Base-by-base conservation (phyloP, 2,329 filamentous ascomycete genomes). In the Alternaria metachromatica region DNA sequence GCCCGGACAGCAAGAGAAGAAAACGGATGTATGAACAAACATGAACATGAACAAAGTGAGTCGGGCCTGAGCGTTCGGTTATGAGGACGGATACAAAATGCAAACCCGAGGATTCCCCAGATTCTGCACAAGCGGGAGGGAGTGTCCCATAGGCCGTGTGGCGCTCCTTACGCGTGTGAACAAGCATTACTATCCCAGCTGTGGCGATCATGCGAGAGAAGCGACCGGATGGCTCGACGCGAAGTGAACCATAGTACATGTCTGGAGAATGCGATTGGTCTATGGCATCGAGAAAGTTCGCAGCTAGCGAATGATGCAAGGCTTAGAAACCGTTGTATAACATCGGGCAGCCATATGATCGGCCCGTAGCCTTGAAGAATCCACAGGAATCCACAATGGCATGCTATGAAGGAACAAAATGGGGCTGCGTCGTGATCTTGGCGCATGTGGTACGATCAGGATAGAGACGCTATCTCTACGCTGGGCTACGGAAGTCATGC, bases 81-180 rank as follows among this genome's bases (percentile, higher is more conserved):
- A 63, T 59, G 57, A 49, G 57, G 63, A 58, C 43, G 46, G 46
- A 56, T 58, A 44, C 45, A 55, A 44, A 44, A 56, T 58, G 37
- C 45, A 55, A 62, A 61, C 49, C 63, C 63, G 60, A 66, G 46
- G 45, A 65, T 66, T 68, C 72, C 69, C 70, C 65, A 51, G 66
- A 64, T 72, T 72, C 62, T 67, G 58, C 46, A 58, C 57, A 44
- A 58, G 59, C 66, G 67, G 62, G 58, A 66, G 60, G 59, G 51
- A 45, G 55, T 50, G 62, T 62, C 61, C 65, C 66, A 63, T 62
- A 23, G 48, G 53, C 53, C 60, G 66, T 62, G 51, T 63, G 65
- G 60, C 55, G 60, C 51, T 58, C 68, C 68, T 51, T 64, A 63
- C 41, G 55, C 28, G 43, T 69, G 60, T 62, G 63, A 60, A 53